Percentiles rank a stretch among this genome's conserved stretches.
phyloP scores from a whole-genome alignment of 805 yeast genomes.

The Candida suzukii region DNA sequence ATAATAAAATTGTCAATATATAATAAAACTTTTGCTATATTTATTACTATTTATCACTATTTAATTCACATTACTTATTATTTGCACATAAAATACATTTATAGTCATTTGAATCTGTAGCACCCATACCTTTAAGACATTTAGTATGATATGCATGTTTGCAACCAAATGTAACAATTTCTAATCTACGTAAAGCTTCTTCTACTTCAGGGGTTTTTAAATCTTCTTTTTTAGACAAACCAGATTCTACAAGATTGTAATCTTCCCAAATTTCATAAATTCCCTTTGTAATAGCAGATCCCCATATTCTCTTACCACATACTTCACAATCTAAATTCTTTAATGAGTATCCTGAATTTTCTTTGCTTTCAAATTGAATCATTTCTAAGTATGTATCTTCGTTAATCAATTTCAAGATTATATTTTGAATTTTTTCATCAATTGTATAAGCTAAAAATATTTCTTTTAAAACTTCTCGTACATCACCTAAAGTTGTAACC shows the following conservation, averaged over 20 bases:
- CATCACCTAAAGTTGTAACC: constrained; percentile 49
- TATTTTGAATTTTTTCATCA: constrained; percentile 48
- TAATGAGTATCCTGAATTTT: constrained; percentile 58
- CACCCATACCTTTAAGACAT: constrained; percentile 47
- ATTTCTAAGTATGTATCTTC: constrained; percentile 46
- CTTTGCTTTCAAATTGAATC: constrained; percentile 31
- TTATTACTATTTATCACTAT: background rate
- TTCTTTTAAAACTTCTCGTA: constrained; percentile 53
- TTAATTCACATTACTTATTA: background rate
- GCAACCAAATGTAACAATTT: constrained; percentile 53
- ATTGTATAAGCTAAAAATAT: constrained; percentile 57
- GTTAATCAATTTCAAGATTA: constrained; percentile 49
- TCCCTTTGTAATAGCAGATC: constrained; percentile 45
- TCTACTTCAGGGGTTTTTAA: constrained; percentile 3
- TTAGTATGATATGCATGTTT: constrained; percentile 57
- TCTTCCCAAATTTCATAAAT: constrained; percentile 55
- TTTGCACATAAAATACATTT: constrained; percentile 34
- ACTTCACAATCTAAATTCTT: constrained; percentile 56
- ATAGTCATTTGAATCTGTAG: constrained; percentile 14
- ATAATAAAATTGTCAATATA: no score
- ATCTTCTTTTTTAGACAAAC: background rate
- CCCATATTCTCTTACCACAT: constrained; percentile 73
- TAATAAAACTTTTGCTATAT: no score
- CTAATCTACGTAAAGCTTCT: constrained; percentile 9
- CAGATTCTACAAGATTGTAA: constrained; percentile 7